Conservation (phyloP, 2,329 filamentous ascomycete genomes). For the Neofusicoccum sp. region DNA sequence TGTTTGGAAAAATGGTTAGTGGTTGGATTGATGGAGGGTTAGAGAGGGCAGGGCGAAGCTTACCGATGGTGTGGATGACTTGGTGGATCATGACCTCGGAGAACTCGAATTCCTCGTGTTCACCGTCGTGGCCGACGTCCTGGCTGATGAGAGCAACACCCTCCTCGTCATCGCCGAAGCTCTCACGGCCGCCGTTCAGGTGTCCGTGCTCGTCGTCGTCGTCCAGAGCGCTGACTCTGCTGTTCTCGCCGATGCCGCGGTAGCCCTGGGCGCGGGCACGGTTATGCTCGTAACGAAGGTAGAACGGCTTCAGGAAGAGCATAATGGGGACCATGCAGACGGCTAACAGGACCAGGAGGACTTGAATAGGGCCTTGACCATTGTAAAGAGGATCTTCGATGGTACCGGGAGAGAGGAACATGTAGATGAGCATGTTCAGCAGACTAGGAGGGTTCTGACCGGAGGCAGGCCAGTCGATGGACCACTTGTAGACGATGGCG, state of each 20-base stretch:
- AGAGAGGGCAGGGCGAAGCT: constrained; percentile 36
- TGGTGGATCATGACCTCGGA: constrained; percentile 98
- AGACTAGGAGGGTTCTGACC: constrained; percentile 75
- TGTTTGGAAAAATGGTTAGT: too few species aligned
- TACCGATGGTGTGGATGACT: constrained; percentile 97
- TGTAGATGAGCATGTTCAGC: constrained; percentile 99
- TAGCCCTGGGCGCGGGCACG: constrained; percentile 83
- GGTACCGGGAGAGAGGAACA: constrained; percentile 88
- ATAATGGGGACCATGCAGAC: constrained; percentile 84
- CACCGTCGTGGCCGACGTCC: constrained; percentile 69
- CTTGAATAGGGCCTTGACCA: constrained; percentile 74
- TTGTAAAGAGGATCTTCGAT: constrained; percentile 72
- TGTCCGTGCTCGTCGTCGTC: constrained; percentile 68
- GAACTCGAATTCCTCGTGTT: constrained; percentile 97
- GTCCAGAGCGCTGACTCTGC: constrained; percentile 84
- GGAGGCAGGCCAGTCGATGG: constrained; percentile 74
- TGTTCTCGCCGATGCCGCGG: constrained; percentile 85
- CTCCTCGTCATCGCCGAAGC: constrained; percentile 73
- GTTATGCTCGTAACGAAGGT: constrained; percentile 92
- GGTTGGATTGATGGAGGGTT: not conserved
- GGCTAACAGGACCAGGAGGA: constrained; percentile 76
- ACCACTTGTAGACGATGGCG: constrained; percentile 97
- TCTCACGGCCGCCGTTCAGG: constrained; percentile 61
- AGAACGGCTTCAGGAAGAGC: constrained; percentile 93
- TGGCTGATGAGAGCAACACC: constrained; percentile 86